Evolutionary conservation across 2,329 filamentous ascomycete genomes (phyloP), one percentile per base, ranked within the genome.

Genomic region (Colletotrichum spaethianum): DNA sequence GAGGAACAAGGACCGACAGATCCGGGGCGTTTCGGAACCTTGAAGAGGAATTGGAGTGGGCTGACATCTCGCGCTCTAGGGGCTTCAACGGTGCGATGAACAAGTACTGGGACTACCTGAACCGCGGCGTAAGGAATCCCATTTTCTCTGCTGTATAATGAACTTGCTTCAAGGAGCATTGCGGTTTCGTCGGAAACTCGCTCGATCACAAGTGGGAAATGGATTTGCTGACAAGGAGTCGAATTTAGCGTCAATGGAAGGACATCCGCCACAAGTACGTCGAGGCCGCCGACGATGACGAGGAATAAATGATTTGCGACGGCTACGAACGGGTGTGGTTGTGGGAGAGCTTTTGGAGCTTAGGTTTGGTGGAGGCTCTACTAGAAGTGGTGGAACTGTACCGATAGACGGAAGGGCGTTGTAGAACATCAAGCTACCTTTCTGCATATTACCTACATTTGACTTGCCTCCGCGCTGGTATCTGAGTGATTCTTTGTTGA

Each of bases 181-280:
- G 31, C 38, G 20, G 38, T 12, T 56, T 44, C 12, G 20, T 23
- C 23, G 57, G 16, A 59, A 20, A 50, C 61, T 48, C 42, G 12
- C 9, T 12, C 4, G 26, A n/a, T 14, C 57, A 18, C 18, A 23
- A 1, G 7, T 5, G 9, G 16, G 20, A 36, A 23, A 23, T 40
- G 2, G n/a, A 70, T 63, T 70, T 75, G 77, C 82, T 85, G 75
- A 84, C 77, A 60, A 60, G 26, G 56, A 38, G 31, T 31, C 36
- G 48, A 16, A 20, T 59, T 78, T 81, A 98, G 96, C 94, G 96
- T 81, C 96, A 98, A 97, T 98, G 96, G 96, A 98, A 98, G 90
- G 96, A 99, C 84, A 98, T 99, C 88, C 96, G 97, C 87, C 87
- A 92, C 84, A 92, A 90, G 85, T 99, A 98, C 85, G 84, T 97